Percentiles rank a stretch among this genome's conserved stretches.
phyloP scores from a whole-genome alignment of 768 basidiomycete species.

The Boletus rubroflammeus region DNA sequence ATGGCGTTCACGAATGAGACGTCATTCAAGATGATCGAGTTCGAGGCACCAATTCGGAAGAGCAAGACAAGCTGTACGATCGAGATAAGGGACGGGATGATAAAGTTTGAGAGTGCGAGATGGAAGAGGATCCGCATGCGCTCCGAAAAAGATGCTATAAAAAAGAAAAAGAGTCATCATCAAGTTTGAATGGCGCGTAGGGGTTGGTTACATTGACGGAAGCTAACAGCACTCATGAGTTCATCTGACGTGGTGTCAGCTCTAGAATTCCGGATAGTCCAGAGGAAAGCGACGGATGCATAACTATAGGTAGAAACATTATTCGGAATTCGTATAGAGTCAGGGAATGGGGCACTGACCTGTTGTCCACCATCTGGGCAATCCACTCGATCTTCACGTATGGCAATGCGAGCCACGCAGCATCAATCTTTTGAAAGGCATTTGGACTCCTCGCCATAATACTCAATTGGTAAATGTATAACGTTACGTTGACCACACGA shows the following conservation, averaged over 20 bases:
- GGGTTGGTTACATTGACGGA: constrained; percentile 1
- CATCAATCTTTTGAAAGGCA: not conserved
- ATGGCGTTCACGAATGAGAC: constrained; percentile 5
- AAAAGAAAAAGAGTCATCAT: not conserved
- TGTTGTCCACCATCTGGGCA: constrained; percentile 27
- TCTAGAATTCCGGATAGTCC: constrained; percentile 7
- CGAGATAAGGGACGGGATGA: constrained; percentile 26
- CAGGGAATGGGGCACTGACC: constrained; percentile 3
- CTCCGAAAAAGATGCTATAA: constrained; percentile 9
- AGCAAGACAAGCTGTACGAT: constrained; percentile 23
- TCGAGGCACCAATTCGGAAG: constrained; percentile 10
- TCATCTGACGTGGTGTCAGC: not conserved
- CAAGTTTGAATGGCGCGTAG: not conserved
- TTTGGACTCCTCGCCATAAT: not conserved
- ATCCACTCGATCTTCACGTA: constrained; percentile 32
- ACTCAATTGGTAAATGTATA: constrained; percentile 11
- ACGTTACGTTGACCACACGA: constrained; percentile 15
- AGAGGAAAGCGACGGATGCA: constrained; percentile 25
- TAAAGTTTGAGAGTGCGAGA: constrained; percentile 28
- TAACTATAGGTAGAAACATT: constrained; percentile 11
- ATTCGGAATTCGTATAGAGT: not conserved
- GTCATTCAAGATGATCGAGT: not conserved
- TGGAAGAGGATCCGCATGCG: constrained; percentile 20
- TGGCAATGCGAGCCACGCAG: constrained; percentile 18
- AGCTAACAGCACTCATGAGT: not conserved